Conservation (phyloP, 352 stramenopile genomes). For the Blastocystis sp. region DNA sequence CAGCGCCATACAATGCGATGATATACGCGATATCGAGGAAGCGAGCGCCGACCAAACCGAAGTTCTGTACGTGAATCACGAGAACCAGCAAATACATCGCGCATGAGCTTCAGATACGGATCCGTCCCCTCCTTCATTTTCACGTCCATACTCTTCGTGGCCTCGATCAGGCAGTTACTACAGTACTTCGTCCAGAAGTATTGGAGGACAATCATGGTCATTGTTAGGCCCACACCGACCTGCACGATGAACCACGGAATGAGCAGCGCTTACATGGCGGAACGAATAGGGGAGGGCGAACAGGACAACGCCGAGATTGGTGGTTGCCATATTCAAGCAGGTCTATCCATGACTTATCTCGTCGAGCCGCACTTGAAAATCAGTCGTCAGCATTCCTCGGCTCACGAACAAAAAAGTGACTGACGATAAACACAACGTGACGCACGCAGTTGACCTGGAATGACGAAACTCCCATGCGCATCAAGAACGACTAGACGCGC, state of each 20-base stretch:
- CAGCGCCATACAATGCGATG: conserved; percentile 34
- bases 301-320: conserved; percentile 31
- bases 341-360: neutral
- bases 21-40: conserved; percentile 42
- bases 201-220: conserved; percentile 45
- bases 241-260: neutral
- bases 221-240: conserved; percentile 2
- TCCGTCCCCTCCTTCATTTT: conserved; percentile 52
- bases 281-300: conserved; percentile 48
- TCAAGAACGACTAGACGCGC: conserved; percentile 21
- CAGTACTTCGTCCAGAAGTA: conserved; percentile 64
- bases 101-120: conserved; percentile 35
- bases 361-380: neutral
- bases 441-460: conserved; percentile 1
- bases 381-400: conserved; percentile 18
- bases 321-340: conserved; percentile 44
- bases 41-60: conserved; percentile 16
- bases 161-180: conserved; percentile 18
- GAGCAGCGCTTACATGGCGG: neutral
- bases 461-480: neutral
- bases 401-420: neutral
- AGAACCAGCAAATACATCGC: neutral
- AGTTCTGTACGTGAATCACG: neutral
- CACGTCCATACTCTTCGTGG: conserved; percentile 14
- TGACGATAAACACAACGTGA: neutral